These are phyloP conservation scores for Phytophthora litchii DNA, from an alignment of 352 stramenopile species.

Conservation along the genomic window DNA sequence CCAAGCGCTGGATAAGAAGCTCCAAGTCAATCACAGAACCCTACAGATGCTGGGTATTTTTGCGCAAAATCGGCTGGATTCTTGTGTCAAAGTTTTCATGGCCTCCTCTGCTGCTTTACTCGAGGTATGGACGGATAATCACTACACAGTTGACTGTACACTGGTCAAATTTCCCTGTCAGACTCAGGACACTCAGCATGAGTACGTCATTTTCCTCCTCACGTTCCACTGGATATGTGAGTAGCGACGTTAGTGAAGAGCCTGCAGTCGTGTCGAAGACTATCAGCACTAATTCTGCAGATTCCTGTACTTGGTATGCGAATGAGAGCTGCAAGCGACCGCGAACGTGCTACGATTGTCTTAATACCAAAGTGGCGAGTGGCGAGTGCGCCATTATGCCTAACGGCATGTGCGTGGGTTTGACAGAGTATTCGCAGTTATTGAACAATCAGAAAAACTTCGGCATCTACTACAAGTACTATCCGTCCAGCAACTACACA, in stretches of 20 bases:
- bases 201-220: slow-evolving; percentile 25
- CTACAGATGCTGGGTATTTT: slow-evolving; percentile 27
- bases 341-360: slow-evolving; percentile 61
- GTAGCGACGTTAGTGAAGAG: slow-evolving; percentile 6
- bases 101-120: slow-evolving; percentile 15
- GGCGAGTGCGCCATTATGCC: slow-evolving; percentile 32
- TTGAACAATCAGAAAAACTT: slow-evolving; percentile 27
- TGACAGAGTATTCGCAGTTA: slow-evolving; percentile 25
- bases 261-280: slow-evolving; percentile 24
- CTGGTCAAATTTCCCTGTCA: slow-evolving; percentile 3
- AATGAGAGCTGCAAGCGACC: slow-evolving; percentile 36
- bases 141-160: not conserved
- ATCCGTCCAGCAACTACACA: slow-evolving; percentile 36
- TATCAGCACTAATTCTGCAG: slow-evolving; percentile 20
- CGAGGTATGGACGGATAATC: slow-evolving; percentile 20
- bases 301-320: slow-evolving; percentile 48
- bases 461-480: slow-evolving; percentile 32
- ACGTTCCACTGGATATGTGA: slow-evolving; percentile 4
- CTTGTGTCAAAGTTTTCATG: slow-evolving; percentile 9
- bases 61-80: slow-evolving; percentile 17
- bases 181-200: slow-evolving; percentile 13
- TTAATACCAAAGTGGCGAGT: slow-evolving; percentile 42
- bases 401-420: slow-evolving; percentile 29
- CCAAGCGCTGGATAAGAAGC: slow-evolving; percentile 4
- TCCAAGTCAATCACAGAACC: slow-evolving; percentile 13